Conservation (phyloP, 2,329 filamentous ascomycete genomes). For the Dryadomyces quercus-mongolicae region DNA sequence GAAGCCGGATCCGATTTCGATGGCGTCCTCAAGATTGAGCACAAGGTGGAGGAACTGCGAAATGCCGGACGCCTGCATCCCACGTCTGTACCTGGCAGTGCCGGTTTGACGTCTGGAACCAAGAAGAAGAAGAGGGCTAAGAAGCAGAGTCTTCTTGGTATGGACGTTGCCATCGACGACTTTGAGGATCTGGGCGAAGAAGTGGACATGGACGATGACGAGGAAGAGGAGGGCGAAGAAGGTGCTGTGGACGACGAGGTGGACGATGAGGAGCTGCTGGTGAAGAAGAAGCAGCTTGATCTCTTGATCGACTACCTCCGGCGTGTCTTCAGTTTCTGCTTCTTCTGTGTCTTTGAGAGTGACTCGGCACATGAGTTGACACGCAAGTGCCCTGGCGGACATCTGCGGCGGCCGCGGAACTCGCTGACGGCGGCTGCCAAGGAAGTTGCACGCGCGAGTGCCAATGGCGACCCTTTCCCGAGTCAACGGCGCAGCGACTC, state of each 20-base stretch:
- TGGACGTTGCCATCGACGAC: constrained; percentile 50
- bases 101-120: background rate
- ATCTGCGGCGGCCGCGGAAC: constrained; percentile 79
- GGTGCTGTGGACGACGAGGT: constrained; percentile 68
- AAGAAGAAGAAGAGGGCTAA: constrained; percentile 41
- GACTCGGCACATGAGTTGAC: constrained; percentile 94
- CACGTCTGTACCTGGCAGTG: constrained; percentile 27
- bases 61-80: constrained; percentile 64
- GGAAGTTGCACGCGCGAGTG: constrained; percentile 74
- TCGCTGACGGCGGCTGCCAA: constrained; percentile 76
- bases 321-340: constrained; percentile 96
- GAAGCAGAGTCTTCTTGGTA: constrained; percentile 45
- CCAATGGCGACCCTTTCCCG: constrained; percentile 71
- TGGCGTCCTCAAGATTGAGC: constrained; percentile 69
- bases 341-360: constrained; percentile 98
- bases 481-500: constrained; percentile 55
- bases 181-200: constrained; percentile 59
- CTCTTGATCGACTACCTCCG: constrained; percentile 92
- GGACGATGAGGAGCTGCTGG: constrained; percentile 79
- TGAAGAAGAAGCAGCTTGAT: constrained; percentile 95
- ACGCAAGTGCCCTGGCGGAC: constrained; percentile 92
- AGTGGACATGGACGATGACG: constrained; percentile 49
- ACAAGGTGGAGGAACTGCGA: constrained; percentile 71
- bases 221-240: constrained; percentile 70
- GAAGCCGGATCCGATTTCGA: constrained; percentile 70